These are phyloP conservation scores for Vitrella brassicaformis DNA, from an alignment of 73 alveolate genomes.

Conservation along the genomic window DNA sequence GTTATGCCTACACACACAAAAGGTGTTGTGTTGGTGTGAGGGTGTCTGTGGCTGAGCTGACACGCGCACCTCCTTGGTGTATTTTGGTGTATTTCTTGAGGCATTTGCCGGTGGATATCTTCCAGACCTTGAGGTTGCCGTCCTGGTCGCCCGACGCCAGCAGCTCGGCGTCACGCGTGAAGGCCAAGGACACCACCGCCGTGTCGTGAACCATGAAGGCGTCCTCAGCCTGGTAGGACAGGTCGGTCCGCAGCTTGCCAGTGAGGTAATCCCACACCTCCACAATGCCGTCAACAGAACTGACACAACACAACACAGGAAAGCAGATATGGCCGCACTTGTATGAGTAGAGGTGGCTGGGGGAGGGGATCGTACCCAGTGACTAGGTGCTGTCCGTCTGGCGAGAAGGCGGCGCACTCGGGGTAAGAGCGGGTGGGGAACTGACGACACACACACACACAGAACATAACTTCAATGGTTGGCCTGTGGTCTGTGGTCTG, in stretches of 20 bases:
- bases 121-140: conserved; percentile 49
- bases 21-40: too few relatives aligned
- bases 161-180: conserved; percentile 43
- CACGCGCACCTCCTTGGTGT: conserved; percentile 13
- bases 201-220: conserved; percentile 44
- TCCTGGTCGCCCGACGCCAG: conserved; percentile 49
- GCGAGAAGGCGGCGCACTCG: conserved; percentile 21
- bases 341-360: not conserved
- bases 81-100: conserved; percentile 37
- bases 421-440: conserved; percentile 18
- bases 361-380: conserved; percentile 5
- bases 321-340: not conserved
- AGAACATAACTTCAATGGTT: not conserved
- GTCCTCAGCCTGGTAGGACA: conserved; percentile 32
- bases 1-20: too few relatives aligned
- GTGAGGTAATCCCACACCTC: conserved; percentile 48
- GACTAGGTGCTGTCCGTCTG: conserved; percentile 36
- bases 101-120: conserved; percentile 42
- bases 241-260: conserved; percentile 35
- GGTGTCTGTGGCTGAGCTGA: too few relatives aligned
- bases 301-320: not conserved
- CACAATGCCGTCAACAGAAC: conserved; percentile 42
- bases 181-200: conserved; percentile 43
- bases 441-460: not conserved
- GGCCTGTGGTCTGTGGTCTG: too few relatives aligned